These are phyloP conservation scores for Pichia cactophila DNA, from an alignment of 1,139 yeast genomes.

Conservation along the genomic window DNA sequence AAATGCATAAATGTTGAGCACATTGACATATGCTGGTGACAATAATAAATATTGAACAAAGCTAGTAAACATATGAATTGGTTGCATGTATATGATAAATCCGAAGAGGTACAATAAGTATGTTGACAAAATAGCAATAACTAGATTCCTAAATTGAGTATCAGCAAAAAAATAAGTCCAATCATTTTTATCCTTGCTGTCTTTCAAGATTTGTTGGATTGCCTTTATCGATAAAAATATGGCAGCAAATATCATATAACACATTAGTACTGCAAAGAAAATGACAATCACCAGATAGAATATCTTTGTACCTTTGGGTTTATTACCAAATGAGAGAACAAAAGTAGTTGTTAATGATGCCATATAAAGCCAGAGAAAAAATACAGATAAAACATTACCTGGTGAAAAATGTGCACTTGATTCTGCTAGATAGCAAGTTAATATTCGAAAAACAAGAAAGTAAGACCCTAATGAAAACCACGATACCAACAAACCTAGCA, in stretches of 20 bases:
- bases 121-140: constrained; percentile 81
- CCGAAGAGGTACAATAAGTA: constrained; percentile 74
- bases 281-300: constrained; percentile 78
- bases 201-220: constrained; percentile 32
- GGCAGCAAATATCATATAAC: constrained; percentile 86
- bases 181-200: constrained; percentile 38
- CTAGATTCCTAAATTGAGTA: constrained; percentile 69
- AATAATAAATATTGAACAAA: constrained; percentile 63
- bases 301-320: constrained; percentile 83
- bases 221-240: constrained; percentile 75
- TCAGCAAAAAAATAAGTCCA: constrained; percentile 49
- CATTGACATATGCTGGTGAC: constrained; percentile 72
- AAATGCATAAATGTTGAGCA: constrained; percentile 73
- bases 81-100: constrained; percentile 67
- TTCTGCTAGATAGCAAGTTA: constrained; percentile 50
- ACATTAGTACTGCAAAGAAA: constrained; percentile 89
- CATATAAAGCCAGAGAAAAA: constrained; percentile 82
- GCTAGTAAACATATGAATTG: constrained; percentile 72
- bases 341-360: constrained; percentile 88
- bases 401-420: constrained; percentile 44
- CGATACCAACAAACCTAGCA: constrained; percentile 56
- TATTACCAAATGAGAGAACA: constrained; percentile 86
- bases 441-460: constrained; percentile 63
- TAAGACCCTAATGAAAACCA: constrained; percentile 79
- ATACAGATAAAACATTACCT: constrained; percentile 65